Evolutionary conservation across 2,329 filamentous ascomycete genomes (phyloP).

Genomic region (Didymella sp.): DNA sequence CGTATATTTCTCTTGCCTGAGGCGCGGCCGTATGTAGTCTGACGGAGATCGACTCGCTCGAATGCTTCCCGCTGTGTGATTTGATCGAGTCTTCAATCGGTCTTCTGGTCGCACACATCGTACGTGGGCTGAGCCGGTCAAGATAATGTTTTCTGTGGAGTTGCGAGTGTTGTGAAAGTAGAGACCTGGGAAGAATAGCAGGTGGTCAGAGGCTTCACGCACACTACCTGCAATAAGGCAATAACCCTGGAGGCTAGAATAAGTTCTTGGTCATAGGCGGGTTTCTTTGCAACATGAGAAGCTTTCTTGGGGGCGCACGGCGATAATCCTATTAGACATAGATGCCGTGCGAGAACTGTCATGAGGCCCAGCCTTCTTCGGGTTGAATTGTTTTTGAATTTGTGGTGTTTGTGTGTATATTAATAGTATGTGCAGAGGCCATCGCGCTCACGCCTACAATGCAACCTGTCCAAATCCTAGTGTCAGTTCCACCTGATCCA

Average conservation of each 20-base stretch:
- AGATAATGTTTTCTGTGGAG: no score
- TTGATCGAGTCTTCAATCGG: not conserved
- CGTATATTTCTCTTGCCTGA: not conserved
- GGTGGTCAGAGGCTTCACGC: no score
- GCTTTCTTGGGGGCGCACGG: not conserved
- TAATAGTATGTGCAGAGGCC: not conserved
- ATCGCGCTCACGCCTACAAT: not conserved
- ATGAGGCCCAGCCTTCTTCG: not conserved
- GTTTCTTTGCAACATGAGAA: not conserved
- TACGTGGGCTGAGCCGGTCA: no score
- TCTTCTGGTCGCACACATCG: not conserved
- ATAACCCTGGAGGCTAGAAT: no score
- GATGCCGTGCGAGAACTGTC: not conserved
- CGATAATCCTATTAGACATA: not conserved
- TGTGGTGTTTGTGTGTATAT: not conserved
- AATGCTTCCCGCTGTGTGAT: constrained; percentile 2
- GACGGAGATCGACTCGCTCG: not conserved
- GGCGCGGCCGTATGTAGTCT: constrained; percentile 11
- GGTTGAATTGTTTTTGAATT: not conserved
- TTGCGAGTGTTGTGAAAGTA: no score
- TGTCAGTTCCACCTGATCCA: not conserved
- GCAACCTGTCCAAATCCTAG: not conserved
- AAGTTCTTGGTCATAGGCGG: no score
- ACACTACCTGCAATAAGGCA: no score
- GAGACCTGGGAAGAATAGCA: no score